Evolutionary conservation across 140 eudicot genomes (phyloP).

Genomic region (Bidens hawaiensis): DNA sequence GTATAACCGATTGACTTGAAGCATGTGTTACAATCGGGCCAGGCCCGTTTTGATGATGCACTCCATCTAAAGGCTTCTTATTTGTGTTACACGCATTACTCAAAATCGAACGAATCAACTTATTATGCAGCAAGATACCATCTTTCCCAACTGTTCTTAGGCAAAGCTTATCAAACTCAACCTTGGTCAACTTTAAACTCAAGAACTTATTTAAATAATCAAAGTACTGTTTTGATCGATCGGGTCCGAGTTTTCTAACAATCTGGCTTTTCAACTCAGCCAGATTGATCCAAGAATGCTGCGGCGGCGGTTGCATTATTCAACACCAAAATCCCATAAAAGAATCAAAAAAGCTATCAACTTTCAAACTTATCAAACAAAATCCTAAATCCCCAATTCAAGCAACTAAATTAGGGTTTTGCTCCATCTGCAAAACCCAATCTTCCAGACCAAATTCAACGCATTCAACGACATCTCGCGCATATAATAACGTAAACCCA

Average conservation of each 20-base stretch:
- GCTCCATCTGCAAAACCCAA: conserved; percentile 44
- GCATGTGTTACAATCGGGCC: conserved; percentile 24
- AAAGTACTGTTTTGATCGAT: conserved; percentile 68
- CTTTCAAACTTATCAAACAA: not conserved
- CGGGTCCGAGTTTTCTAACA: conserved; percentile 71
- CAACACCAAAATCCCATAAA: conserved; percentile 40
- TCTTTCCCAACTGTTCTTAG: conserved; percentile 66
- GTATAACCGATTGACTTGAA: conserved; percentile 38
- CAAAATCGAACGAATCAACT: conserved; percentile 68
- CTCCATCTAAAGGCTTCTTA: conserved; percentile 41
- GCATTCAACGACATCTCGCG: conserved; percentile 28
- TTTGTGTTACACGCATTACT: conserved; percentile 64
- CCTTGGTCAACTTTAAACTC: conserved; percentile 68
- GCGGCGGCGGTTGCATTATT: conserved; percentile 83
- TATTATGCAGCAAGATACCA: conserved; percentile 79
- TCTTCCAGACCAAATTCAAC: conserved; percentile 35
- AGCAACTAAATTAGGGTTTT: conserved; percentile 48
- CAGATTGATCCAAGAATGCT: conserved; percentile 65
- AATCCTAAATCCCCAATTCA: conserved; percentile 23
- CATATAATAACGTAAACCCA: conserved; percentile 29
- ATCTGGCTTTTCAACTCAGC: conserved; percentile 71
- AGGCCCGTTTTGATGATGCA: conserved; percentile 46
- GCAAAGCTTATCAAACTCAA: conserved; percentile 75
- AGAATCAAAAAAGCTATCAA: conserved; percentile 12
- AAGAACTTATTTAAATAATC: conserved; percentile 56